Base-by-base conservation (phyloP, 1,139 yeast genomes). In the Meyerozyma guilliermondii region DNA sequence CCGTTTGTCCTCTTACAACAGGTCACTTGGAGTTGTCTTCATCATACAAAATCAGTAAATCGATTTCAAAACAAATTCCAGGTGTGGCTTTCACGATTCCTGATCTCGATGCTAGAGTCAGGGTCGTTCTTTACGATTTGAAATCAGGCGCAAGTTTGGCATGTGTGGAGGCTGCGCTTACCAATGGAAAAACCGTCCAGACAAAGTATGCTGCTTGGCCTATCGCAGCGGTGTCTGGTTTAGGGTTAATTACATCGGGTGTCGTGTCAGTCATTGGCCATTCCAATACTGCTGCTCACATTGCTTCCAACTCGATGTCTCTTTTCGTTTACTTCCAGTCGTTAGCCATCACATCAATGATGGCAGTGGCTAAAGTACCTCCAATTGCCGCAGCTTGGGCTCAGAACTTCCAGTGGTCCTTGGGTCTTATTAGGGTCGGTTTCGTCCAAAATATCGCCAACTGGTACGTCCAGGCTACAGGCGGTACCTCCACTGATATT, bases 341-440 rank as follows among this genome's bases (percentile, higher is more conserved):
- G 44, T 76, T 92, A 54, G 97, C 98, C 26, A 84, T 92, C 50
- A 85, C 94, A 20, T 80, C 96, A 23, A 89, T 92, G 96, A 85
- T 91, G 92, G 97, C 95, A 40, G 98, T 92, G 33, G 79, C 89
- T 17, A 74, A 81, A 48, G 87, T 88, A 22, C 98, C 98, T 7
- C 98, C 98, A 5, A 88, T 92, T 50, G 98, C 98, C 8, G 92
- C 96, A 2, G 94, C 98, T 4, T 92, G 99, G 99, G 83, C 95
- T 30, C 96, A 92, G 63, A 92, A 92, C 68, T 92, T 92, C 71
- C 83, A 82, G 67, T 92, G 98, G 98, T 83, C 97, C 5, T 76
- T 92, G 75, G 98, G 98, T 43, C 81, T 92, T 49, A 87, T 94
- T 53, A 74, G 77, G 45, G 80, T 81, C 9, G 68, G 68, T n/a